phyloP scores from a whole-genome alignment of 2,329 filamentous ascomycete genomes.

The Bipolaris cookei region DNA sequence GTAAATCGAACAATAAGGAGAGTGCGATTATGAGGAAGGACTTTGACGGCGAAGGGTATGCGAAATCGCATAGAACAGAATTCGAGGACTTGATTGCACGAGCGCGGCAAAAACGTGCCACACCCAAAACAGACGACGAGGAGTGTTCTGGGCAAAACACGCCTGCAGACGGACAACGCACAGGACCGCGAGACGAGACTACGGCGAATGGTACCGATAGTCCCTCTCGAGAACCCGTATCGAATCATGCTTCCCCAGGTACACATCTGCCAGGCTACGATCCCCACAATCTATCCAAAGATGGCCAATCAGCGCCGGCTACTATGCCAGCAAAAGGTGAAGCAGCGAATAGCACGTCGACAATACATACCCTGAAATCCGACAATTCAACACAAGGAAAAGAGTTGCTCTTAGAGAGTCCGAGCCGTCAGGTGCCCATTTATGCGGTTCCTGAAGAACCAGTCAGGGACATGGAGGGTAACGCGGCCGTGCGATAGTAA shows the following conservation, averaged over 20 bases:
- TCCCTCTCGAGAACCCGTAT: neutral
- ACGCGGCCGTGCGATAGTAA: constrained; percentile 26
- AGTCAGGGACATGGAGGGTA: constrained; percentile 49
- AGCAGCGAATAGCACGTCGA: constrained; percentile 20
- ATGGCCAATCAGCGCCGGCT: constrained; percentile 33
- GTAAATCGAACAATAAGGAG: constrained; percentile 53
- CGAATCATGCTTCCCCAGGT: constrained; percentile 5
- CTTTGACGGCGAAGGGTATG: constrained; percentile 82
- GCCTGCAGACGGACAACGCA: constrained; percentile 1
- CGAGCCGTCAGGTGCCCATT: constrained; percentile 51
- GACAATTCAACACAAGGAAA: constrained; percentile 23
- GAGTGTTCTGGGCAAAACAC: constrained; percentile 19
- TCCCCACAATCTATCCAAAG: constrained; percentile 25
- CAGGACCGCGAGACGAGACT: neutral
- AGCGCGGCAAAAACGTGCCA: constrained; percentile 65
- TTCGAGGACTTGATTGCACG: constrained; percentile 82
- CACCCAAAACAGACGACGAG: constrained; percentile 36
- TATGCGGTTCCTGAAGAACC: constrained; percentile 52
- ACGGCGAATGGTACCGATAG: constrained; percentile 9
- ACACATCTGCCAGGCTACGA: constrained; percentile 1
- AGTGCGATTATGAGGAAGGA: constrained; percentile 77
- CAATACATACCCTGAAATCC: constrained; percentile 14
- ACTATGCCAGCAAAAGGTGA: constrained; percentile 34
- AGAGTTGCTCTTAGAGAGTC: constrained; percentile 31
- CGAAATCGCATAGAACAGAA: constrained; percentile 71